phyloP scores from a whole-genome alignment of 441 rosid species.

The Gossypium davidsonii region DNA sequence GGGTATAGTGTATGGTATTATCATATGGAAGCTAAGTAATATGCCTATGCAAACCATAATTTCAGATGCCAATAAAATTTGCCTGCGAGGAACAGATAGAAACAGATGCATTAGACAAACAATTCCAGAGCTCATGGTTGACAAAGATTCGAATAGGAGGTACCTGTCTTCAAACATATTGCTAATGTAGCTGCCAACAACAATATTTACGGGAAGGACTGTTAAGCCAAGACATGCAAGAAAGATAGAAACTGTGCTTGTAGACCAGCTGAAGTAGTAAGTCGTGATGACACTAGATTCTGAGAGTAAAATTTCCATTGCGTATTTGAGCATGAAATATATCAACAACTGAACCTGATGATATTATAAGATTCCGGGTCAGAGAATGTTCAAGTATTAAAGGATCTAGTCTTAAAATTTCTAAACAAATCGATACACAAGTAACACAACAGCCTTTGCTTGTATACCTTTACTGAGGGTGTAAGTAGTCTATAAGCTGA shows the following conservation, averaged over 20 bases:
- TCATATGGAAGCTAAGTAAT: constrained; percentile 65
- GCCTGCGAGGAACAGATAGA: constrained; percentile 43
- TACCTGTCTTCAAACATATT: constrained; percentile 99
- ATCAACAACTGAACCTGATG: constrained; percentile 86
- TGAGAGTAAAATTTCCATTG: constrained; percentile 83
- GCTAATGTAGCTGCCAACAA: constrained; percentile 92
- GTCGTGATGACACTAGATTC: constrained; percentile 88
- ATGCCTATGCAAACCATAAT: constrained; percentile 73
- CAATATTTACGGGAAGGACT: constrained; percentile 81
- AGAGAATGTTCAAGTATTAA: neutral
- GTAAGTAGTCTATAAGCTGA: constrained; percentile 86
- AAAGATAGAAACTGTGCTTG: constrained; percentile 76
- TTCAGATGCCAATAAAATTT: constrained; percentile 89
- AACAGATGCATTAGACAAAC: constrained; percentile 1
- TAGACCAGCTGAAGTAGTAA: constrained; percentile 84
- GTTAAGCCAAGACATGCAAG: constrained; percentile 88
- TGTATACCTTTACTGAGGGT: constrained; percentile 83
- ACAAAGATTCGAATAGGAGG: neutral
- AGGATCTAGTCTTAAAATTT: neutral
- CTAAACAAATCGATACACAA: neutral
- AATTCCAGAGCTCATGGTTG: neutral
- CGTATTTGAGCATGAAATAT: constrained; percentile 97
- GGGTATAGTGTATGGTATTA: constrained; percentile 63
- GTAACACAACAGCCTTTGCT: neutral
- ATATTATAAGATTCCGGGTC: constrained; percentile 14